phyloP scores from a whole-genome alignment of 306 rosid species.

The Begonia fuchsioides region DNA sequence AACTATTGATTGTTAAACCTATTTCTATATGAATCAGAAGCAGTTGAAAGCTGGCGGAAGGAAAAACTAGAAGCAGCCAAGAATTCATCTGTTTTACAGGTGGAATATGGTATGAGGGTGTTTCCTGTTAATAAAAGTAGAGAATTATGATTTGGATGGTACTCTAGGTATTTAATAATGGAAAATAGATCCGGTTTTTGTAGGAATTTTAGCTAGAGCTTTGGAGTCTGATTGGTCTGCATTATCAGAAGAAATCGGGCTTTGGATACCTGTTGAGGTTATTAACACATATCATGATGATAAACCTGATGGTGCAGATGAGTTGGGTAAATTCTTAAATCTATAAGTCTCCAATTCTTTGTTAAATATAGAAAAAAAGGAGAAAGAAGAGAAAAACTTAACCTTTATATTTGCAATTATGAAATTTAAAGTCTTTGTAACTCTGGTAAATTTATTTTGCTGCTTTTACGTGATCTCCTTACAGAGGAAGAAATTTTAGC shows the following conservation, averaged over 20 bases:
- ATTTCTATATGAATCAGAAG: constrained; percentile 26
- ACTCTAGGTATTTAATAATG: no score
- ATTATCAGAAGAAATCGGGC: constrained; percentile 72
- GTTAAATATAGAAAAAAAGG: no score
- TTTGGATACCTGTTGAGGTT: constrained; percentile 63
- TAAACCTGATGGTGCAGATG: constrained; percentile 53
- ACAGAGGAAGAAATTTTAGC: constrained; percentile 67
- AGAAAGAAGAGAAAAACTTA: no score
- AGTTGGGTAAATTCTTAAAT: constrained; percentile 33
- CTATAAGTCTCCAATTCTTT: no score
- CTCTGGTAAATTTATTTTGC: constrained; percentile 5
- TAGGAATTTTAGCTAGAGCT: constrained; percentile 60
- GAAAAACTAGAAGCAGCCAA: constrained; percentile 53
- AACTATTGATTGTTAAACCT: neutral
- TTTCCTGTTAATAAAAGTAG: neutral
- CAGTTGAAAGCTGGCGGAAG: constrained; percentile 67
- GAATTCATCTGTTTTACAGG: constrained; percentile 31
- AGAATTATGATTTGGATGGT: no score
- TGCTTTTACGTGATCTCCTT: constrained; percentile 11
- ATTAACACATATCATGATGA: constrained; percentile 46
- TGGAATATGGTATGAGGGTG: constrained; percentile 53
- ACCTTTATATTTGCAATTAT: no score
- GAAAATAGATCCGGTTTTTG: neutral
- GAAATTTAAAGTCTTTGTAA: no score
- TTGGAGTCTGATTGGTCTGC: constrained; percentile 60